Percentiles rank a stretch among this genome's conserved stretches.
phyloP scores from a whole-genome alignment of 163 green algal species.

The Scenedesmus sp. region DNA sequence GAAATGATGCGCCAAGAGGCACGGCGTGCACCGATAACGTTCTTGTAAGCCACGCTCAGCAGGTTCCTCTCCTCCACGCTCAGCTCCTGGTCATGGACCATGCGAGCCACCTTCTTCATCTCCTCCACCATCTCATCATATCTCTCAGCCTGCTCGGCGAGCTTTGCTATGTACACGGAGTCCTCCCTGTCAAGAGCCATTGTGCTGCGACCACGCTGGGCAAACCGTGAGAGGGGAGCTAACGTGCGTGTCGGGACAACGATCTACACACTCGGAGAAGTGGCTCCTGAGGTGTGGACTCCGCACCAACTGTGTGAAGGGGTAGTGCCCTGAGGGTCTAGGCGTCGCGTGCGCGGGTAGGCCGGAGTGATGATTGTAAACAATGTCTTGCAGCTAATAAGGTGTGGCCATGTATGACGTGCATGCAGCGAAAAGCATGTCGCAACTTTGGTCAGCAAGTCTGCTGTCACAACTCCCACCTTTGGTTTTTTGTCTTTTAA shows the following conservation, averaged over 20 bases:
- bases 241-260: neutral
- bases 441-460: neutral
- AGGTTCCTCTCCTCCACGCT: conserved; percentile 99
- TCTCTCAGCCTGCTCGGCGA: conserved; percentile 88
- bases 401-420: neutral
- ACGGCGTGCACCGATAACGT: conserved; percentile 98
- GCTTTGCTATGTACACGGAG: conserved; percentile 68
- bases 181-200: conserved; percentile 60
- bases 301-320: neutral
- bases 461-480: neutral
- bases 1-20: conserved; percentile 99
- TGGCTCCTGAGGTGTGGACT: neutral
- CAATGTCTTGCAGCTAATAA: neutral
- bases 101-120: conserved; percentile 93
- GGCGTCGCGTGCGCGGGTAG: neutral
- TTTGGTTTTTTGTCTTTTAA: too few species aligned
- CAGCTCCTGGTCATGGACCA: conserved; percentile 93
- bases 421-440: neutral
- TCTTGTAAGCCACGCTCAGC: conserved; percentile 99
- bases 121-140: conserved; percentile 98
- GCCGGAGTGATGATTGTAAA: neutral
- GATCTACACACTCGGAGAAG: neutral
- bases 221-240: neutral
- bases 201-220: neutral
- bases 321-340: conserved; percentile 12